phyloP scores from a whole-genome alignment of 208 protist species.

The Leishmania arabica region DNA sequence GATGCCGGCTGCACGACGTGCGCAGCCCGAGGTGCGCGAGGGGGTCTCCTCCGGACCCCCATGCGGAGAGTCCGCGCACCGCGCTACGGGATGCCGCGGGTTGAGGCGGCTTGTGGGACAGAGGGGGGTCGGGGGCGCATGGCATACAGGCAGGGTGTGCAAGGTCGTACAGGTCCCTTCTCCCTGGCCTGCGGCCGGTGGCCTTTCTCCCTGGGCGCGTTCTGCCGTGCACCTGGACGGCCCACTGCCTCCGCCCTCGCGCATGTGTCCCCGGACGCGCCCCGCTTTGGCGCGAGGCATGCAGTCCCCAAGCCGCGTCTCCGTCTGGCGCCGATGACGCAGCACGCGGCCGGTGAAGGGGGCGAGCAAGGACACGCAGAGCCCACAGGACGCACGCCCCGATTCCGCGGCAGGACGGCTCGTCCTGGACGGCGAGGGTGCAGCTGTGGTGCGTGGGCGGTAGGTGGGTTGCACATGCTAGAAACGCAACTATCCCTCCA shows the following conservation, averaged over 20 bases:
- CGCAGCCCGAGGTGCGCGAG: too few relatives aligned
- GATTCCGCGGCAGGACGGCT: neutral
- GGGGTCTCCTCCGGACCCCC: too few relatives aligned
- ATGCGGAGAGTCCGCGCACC: too few relatives aligned
- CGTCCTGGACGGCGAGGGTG: neutral
- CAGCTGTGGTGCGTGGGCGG: neutral
- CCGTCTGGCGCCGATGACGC: neutral
- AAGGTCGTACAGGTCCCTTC: too few relatives aligned
- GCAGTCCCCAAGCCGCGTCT: neutral
- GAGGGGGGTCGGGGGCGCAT: too few relatives aligned
- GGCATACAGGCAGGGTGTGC: too few relatives aligned
- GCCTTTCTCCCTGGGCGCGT: neutral
- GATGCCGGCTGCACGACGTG: too few relatives aligned
- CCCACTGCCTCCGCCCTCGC: neutral
- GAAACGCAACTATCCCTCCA: too few relatives aligned
- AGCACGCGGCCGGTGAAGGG: too few relatives aligned
- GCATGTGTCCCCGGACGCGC: neutral
- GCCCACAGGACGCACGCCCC: neutral
- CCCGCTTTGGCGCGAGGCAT: neutral
- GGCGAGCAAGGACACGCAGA: neutral
- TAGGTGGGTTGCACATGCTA: neutral
- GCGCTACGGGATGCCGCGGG: neutral
- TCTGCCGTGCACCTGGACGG: too few relatives aligned
- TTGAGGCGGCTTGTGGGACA: too few relatives aligned
- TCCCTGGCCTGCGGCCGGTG: neutral